These are phyloP conservation scores for Pyrenophora tritici-repentis DNA, from an alignment of 2,329 filamentous ascomycete genomes.

Conservation along the genomic window DNA sequence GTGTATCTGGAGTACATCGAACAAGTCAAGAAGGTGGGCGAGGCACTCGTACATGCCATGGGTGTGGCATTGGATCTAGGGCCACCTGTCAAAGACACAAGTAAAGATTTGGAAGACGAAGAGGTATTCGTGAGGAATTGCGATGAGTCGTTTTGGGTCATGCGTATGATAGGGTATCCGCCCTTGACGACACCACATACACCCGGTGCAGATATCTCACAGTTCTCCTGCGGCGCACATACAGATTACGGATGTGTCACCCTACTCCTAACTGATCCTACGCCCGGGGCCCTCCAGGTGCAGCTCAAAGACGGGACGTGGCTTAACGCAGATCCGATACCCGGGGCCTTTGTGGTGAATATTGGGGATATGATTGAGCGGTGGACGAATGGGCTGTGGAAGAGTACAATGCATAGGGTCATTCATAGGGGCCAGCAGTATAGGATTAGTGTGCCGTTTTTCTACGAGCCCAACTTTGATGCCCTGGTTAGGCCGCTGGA, in stretches of 20 bases:
- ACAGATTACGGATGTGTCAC: conserved; percentile 56
- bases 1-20: conserved; percentile 43
- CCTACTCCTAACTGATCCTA: conserved; percentile 52
- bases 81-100: neutral
- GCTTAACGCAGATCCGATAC: conserved; percentile 52
- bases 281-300: conserved; percentile 52
- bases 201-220: conserved; percentile 17
- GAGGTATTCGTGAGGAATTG: conserved; percentile 43
- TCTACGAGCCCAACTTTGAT: conserved; percentile 55
- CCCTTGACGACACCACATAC: conserved; percentile 23
- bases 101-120: conserved; percentile 24
- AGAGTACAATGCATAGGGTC: conserved; percentile 53
- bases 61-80: conserved; percentile 44
- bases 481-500: conserved; percentile 46
- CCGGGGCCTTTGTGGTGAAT: conserved; percentile 55
- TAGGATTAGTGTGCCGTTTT: conserved; percentile 55
- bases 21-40: conserved; percentile 36
- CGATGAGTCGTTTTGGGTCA: conserved; percentile 46
- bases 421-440: conserved; percentile 49
- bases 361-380: conserved; percentile 57
- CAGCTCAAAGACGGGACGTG: conserved; percentile 50
- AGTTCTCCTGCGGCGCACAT: conserved; percentile 50
- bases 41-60: conserved; percentile 47
- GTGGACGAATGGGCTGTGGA: conserved; percentile 53
- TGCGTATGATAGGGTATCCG: conserved; percentile 50